Evolutionary conservation across 1,284 basidiomycete genomes (phyloP).

Genomic region (Marasmius fiardii): DNA sequence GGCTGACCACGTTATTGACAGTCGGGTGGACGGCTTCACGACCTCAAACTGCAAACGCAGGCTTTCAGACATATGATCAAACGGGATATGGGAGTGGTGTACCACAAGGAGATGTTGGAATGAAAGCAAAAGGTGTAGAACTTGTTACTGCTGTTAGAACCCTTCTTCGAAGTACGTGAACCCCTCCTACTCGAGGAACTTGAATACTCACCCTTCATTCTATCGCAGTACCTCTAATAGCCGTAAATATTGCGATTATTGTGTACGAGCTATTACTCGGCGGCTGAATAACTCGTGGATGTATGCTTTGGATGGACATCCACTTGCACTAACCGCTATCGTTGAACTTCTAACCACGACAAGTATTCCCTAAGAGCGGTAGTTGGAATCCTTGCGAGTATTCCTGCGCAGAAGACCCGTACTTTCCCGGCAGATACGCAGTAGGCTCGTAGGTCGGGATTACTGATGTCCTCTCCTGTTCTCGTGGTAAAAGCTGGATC

Average conservation of each 20-base stretch:
- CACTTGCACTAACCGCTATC: no score
- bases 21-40: constrained; percentile 90
- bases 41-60: constrained; percentile 49
- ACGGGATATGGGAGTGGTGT: constrained; percentile 42
- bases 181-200: neutral
- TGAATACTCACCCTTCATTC: neutral
- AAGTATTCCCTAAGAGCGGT: no score
- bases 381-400: no score
- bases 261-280: constrained; percentile 15
- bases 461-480: no score
- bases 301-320: neutral
- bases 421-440: no score
- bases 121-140: constrained; percentile 88
- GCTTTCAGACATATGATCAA: constrained; percentile 68
- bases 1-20: constrained; percentile 30
- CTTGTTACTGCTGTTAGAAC: constrained; percentile 93
- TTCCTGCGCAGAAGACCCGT: no score
- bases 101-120: constrained; percentile 56
- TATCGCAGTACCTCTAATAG: constrained; percentile 15
- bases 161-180: constrained; percentile 82
- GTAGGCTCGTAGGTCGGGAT: no score
- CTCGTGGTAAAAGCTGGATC: no score
- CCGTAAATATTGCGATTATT: constrained; percentile 15
- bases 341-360: no score
- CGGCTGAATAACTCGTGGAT: constrained; percentile 4